Evolutionary conservation across 257 asterid genomes (phyloP).

Genomic region (Solanum sparsipilum): DNA sequence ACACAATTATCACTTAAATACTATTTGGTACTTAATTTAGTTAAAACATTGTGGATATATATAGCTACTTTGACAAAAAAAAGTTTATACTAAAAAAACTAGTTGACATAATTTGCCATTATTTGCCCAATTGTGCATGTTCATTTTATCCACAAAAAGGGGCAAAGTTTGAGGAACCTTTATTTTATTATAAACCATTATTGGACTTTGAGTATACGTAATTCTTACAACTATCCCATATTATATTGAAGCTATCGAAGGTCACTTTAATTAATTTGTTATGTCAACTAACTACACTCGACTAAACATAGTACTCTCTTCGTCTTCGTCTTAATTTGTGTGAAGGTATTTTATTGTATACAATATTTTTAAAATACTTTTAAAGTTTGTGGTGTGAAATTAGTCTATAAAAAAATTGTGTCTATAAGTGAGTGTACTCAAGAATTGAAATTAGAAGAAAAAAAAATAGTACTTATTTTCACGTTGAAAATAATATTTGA

Average conservation of each 20-base stretch:
- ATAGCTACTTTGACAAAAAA: background rate
- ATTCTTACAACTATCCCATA: background rate
- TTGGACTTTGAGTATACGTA: background rate
- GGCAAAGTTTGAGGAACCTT: background rate
- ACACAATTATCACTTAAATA: background rate
- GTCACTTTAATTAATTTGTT: background rate
- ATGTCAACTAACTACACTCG: background rate
- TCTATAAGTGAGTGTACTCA: background rate
- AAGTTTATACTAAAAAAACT: background rate
- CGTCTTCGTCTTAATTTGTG: background rate
- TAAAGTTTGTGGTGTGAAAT: background rate
- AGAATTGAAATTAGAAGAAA: background rate
- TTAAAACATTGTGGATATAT: background rate
- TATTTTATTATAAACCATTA: background rate
- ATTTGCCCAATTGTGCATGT: background rate
- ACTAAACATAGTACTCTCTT: background rate
- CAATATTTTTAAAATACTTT: rapidly evolving
- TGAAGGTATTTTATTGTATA: background rate
- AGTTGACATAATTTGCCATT: background rate
- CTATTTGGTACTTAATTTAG: background rate
- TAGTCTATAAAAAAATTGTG: background rate
- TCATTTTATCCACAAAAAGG: background rate
- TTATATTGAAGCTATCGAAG: background rate
- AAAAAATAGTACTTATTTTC: background rate
- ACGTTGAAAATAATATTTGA: background rate